Conservation (phyloP, 768 basidiomycete genomes). For the Lyophyllum atratum region DNA sequence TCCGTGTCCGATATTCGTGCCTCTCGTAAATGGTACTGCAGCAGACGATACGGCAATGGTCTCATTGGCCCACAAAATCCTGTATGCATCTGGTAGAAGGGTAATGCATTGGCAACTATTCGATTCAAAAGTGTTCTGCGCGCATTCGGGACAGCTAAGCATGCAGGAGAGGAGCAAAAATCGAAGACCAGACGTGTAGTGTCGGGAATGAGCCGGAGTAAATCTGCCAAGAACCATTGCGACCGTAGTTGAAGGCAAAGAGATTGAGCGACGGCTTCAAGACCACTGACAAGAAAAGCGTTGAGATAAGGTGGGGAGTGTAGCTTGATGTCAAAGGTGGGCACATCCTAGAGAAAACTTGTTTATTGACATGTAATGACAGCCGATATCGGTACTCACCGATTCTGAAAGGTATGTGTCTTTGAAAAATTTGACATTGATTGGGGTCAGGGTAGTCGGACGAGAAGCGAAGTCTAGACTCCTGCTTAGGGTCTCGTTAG, state of each 20-base stretch:
- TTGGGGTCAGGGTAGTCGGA: constrained; percentile 34
- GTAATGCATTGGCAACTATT: constrained; percentile 35
- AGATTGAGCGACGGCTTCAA: constrained; percentile 44
- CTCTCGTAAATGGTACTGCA: constrained; percentile 47
- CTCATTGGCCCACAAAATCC: constrained; percentile 34
- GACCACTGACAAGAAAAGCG: constrained; percentile 46
- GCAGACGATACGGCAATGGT: constrained; percentile 35
- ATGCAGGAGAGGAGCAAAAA: constrained; percentile 41
- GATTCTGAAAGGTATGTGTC: constrained; percentile 33
- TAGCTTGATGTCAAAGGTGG: constrained; percentile 30
- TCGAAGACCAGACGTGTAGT: constrained; percentile 42
- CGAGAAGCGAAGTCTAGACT: constrained; percentile 35
- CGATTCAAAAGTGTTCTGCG: constrained; percentile 43
- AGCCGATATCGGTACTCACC: constrained; percentile 14
- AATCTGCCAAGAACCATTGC: constrained; percentile 52
- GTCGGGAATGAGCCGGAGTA: constrained; percentile 43
- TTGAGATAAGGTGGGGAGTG: constrained; percentile 40
- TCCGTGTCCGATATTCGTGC: constrained; percentile 41
- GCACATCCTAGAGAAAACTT: constrained; percentile 20
- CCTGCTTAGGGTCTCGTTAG: background rate
- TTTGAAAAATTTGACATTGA: constrained; percentile 41
- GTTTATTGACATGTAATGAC: background rate
- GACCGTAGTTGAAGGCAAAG: constrained; percentile 44
- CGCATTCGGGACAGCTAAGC: constrained; percentile 28
- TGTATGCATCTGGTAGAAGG: constrained; percentile 24